Conservation (phyloP, 495 filamentous ascomycete species). For the Oidiodendron maius region DNA sequence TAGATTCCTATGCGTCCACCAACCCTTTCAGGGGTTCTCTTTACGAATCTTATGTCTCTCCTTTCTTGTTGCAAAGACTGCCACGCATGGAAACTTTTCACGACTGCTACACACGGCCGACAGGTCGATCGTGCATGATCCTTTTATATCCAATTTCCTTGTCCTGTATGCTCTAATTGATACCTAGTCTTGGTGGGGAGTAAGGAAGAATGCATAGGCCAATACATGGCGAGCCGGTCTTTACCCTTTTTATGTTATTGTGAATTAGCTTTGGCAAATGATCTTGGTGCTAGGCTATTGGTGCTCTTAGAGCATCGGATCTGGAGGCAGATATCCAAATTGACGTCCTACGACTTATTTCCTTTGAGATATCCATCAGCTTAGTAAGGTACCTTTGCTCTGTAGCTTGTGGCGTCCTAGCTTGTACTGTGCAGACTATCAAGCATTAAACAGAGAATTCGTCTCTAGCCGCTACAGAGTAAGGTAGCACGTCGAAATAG, state of each 20-base stretch:
- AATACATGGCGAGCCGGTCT: background rate
- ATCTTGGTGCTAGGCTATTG: background rate
- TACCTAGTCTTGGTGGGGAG: background rate
- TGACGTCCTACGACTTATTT: background rate
- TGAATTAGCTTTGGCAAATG: background rate
- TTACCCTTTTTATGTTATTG: background rate
- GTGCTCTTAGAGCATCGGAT: background rate
- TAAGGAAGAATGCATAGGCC: background rate
- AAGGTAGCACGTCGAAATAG: too few species aligned
- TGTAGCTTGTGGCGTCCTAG: too few species aligned
- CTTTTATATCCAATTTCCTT: background rate
- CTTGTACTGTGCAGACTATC: too few species aligned
- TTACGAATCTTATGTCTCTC: slow-evolving; percentile 6
- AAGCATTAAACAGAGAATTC: too few species aligned
- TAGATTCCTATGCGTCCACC: background rate
- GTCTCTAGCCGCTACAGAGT: too few species aligned
- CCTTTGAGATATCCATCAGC: too few species aligned
- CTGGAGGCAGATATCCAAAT: background rate
- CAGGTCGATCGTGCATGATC: background rate
- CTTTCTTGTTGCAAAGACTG: background rate
- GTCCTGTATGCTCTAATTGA: background rate
- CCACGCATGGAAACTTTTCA: background rate
- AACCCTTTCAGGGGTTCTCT: background rate
- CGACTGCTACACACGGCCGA: background rate
- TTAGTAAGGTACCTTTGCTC: too few species aligned